Conservation (phyloP, 169 alveolate species). For the Cyclospora cayetanensis region DNA sequence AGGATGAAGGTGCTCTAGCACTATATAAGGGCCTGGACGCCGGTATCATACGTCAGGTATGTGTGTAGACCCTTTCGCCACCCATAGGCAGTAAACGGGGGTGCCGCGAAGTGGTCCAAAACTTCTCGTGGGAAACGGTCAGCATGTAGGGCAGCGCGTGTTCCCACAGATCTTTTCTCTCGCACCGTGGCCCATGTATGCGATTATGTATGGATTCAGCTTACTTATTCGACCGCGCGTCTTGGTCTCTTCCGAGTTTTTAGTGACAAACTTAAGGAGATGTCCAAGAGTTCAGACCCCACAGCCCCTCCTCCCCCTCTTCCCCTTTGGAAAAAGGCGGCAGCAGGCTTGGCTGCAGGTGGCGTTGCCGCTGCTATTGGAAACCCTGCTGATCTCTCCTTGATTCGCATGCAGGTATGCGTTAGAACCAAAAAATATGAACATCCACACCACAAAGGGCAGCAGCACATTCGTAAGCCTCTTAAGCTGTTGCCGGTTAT, state of each 20-base stretch:
- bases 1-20: constrained; percentile 79
- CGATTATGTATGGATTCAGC: constrained; percentile 31
- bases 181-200: no score
- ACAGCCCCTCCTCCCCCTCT: constrained; percentile 67
- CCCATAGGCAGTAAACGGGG: no score
- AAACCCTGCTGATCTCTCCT: constrained; percentile 97
- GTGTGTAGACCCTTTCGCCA: no score
- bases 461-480: no score
- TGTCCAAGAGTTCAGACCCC: constrained; percentile 64
- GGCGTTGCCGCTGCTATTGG: constrained; percentile 96
- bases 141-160: no score
- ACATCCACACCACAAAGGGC: no score
- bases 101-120: no score
- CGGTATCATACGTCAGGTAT: constrained; percentile 91
- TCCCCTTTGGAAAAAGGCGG: constrained; percentile 90
- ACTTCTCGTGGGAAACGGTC: no score
- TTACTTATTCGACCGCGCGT: constrained; percentile 95
- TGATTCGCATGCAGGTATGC: constrained; percentile 90
- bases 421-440: no score
- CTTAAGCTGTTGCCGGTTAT: no score
- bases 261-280: constrained; percentile 75
- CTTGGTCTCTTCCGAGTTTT: constrained; percentile 94
- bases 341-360: constrained; percentile 93
- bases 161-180: no score
- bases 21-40: constrained; percentile 95